Evolutionary conservation across 2,329 filamentous ascomycete genomes (phyloP).

Genomic region (Acarospora socialis): DNA sequence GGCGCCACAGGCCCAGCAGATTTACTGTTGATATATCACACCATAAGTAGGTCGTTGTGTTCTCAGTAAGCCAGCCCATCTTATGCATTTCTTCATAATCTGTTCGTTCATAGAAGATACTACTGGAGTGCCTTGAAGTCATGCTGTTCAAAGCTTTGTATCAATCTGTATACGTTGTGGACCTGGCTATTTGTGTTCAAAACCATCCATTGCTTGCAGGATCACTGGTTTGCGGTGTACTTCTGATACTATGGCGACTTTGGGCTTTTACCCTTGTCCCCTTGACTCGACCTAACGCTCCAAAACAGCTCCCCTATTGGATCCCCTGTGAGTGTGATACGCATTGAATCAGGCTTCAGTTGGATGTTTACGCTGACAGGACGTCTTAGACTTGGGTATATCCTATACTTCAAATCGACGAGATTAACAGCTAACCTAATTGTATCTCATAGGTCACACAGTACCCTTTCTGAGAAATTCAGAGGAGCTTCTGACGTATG

Average conservation of each 20-base stretch:
- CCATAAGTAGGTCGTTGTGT: no score
- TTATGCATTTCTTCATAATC: no score
- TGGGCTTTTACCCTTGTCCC: constrained; percentile 16
- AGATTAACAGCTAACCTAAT: not conserved
- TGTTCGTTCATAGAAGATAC: no score
- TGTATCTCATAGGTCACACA: constrained; percentile 3
- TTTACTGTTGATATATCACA: no score
- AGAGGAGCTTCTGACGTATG: not conserved
- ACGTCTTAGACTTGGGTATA: not conserved
- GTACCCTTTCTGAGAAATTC: constrained; percentile 3
- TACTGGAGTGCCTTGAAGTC: no score
- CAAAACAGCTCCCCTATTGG: constrained; percentile 17
- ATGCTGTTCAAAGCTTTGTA: no score
- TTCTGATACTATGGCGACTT: constrained; percentile 12
- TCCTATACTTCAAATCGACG: not conserved
- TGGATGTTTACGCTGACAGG: not conserved
- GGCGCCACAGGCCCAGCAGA: no score
- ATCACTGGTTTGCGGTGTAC: not conserved
- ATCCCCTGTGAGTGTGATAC: constrained; percentile 8
- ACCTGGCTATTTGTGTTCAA: no score
- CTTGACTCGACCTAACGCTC: constrained; percentile 12
- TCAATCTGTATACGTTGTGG: no score
- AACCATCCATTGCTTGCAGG: no score
- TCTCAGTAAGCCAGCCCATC: no score
- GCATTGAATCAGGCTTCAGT: not conserved